A percentile compares a stretch with the other conserved stretches of the same genome.
These are phyloP conservation scores for Botryosphaeria agaves DNA, from an alignment of 2,329 filamentous ascomycete genomes.

Conservation along the genomic window DNA sequence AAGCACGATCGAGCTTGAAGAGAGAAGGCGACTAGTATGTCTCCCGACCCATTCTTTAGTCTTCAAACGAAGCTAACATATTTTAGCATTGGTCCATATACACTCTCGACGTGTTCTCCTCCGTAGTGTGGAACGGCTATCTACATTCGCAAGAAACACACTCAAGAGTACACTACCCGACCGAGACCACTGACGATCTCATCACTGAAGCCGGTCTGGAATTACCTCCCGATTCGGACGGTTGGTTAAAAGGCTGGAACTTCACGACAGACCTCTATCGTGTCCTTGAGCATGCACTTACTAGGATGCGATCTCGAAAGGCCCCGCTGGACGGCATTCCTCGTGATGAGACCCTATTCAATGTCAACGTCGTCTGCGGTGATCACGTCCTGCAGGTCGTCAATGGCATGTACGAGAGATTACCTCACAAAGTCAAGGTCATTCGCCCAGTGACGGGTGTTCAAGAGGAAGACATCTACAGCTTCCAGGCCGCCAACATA, in stretches of 20 bases:
- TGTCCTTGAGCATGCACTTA: slow-evolving; percentile 33
- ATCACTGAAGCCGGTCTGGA: slow-evolving; percentile 11
- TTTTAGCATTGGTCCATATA: slow-evolving; percentile 38
- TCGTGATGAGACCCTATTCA: background rate
- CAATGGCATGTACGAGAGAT: slow-evolving; percentile 10
- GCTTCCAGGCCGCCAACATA: slow-evolving; percentile 34
- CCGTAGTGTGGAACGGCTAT: slow-evolving; percentile 33
- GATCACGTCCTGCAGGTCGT: slow-evolving; percentile 12
- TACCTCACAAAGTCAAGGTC: slow-evolving; percentile 15
- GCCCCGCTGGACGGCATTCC: too few species aligned
- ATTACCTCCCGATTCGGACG: slow-evolving; percentile 2
- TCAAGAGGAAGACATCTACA: slow-evolving; percentile 20
- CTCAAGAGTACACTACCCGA: slow-evolving; percentile 29
- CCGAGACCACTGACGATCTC: slow-evolving; percentile 29
- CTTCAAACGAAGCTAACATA: slow-evolving; percentile 2
- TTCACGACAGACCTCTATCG: slow-evolving; percentile 40
- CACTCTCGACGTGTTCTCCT: slow-evolving; percentile 36
- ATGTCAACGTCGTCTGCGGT: slow-evolving; percentile 9
- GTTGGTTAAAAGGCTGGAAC: slow-evolving; percentile 40
- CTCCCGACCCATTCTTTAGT: too few species aligned
- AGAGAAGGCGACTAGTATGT: slow-evolving; percentile 28
- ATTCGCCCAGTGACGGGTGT: slow-evolving; percentile 14
- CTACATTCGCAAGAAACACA: slow-evolving; percentile 28
- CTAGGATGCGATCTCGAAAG: slow-evolving; percentile 9
- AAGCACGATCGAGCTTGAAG: slow-evolving; percentile 28